Evolutionary conservation across 75 land plant species (phyloP), one percentile per base, ranked within the genome.

Genomic region (Pseudotsuga menziesii): DNA sequence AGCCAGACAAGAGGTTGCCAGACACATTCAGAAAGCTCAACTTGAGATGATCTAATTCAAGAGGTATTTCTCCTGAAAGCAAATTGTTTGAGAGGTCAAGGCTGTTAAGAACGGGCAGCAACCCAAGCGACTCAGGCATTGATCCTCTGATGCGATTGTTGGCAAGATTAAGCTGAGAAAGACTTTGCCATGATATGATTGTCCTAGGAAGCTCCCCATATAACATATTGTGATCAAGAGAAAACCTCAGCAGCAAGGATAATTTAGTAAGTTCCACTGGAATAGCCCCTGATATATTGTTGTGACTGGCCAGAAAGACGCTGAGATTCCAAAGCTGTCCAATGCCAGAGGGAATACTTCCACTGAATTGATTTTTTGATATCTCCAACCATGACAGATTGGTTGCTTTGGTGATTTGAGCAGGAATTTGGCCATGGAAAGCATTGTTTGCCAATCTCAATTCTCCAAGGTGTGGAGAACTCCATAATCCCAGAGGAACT

Each of bases 391-490:
- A n/a, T 14, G 57, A 57, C 7, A 91, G 19, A n/a, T 19, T 19
- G 61, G 61, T 4, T 26, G 59, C 56, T 57, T 19, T 11, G 15
- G 74, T 63, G 17, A 89, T n/a, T 25, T 39, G 36, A 12, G 75
- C 78, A 1, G 92, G 89, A 6, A 91, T 84, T 61, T 57, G n/a
- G 25, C 94, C 97, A 20, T 83, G 44, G 76, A 94, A 81, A 12
- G 61, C 35, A 75, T 94, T 94, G 56, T 78, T 22, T 36, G 80
- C 67, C 52, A 88, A 56, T 69, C 76, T 61, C 20, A 88, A 5
- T 14, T 15, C 23, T 15, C 73, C 12, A 13, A 92, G 82, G 58
- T 61, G 74, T 32, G 17, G 29, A 32, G 70, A 79, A 52, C 81
- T 73, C 87, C 87, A 85, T 15, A 90, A 57, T 5, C 77, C 62